Base-by-base conservation (phyloP, 139 green algal species). In the Picochlorum sp. region DNA sequence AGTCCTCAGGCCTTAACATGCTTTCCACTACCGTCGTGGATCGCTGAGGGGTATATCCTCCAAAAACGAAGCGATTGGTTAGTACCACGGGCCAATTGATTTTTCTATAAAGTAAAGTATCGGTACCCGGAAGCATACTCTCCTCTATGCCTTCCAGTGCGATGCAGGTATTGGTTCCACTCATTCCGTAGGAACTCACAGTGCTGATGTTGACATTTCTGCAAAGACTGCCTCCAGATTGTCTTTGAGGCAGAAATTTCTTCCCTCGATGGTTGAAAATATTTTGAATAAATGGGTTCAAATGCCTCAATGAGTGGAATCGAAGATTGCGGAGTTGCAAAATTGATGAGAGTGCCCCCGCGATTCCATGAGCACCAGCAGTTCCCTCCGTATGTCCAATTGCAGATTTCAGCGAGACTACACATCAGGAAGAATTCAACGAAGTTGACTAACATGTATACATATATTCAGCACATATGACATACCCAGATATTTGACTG, bases 381-480 rank as follows among this genome's bases (percentile, higher is more conserved):
- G 68, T 75, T 20, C 86, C 80, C 63, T 95, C 87, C 1, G 84
- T 77, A 64, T 95, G 87, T 3, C 87, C 87, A 18, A 79, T 69
- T 56, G 61, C 72, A 1, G 81, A 73, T 75, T 95, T 95, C 59
- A 69, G 78, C n/a, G 85, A 79, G 1, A 73, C 30, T 50, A 90
- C 13, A 10, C 61, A 18, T 85, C 49, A 8, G 66, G 72, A 8
- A 11, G 8, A 41, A 41, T 41, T 11, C 2, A 11, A 41, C 8
- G 7, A 13, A 21, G 2, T 68, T 49, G 8, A 4, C 7, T 41
- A 9, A 41, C 2, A 24, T 54, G 49, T 62, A 62, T 30, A 30
- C 28, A 20, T 57, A 37, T 55, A 9, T 41, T 41, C 34, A 41
- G 34, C 4, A 41, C 6, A 41, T 13, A 41, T 41, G 7, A 21